Conservation (phyloP, 345 rosid genomes). For the Eutrema yunnanense region DNA sequence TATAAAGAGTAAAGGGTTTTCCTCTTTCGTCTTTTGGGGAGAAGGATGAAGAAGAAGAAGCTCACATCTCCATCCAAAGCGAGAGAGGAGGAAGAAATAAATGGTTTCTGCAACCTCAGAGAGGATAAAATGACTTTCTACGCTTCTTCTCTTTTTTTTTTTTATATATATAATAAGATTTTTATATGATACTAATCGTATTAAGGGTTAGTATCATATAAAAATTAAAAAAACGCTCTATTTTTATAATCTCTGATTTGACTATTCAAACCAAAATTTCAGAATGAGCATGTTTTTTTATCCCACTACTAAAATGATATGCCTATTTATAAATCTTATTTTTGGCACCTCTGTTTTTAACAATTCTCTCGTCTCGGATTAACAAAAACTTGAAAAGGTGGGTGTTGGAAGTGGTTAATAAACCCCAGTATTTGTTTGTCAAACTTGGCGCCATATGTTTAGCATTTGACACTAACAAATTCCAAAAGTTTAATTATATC, state of each 20-base stretch:
- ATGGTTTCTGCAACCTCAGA: constrained; percentile 31
- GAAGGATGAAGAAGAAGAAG: constrained; percentile 7
- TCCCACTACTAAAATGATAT: not conserved
- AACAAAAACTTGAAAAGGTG: not conserved
- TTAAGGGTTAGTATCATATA: not conserved
- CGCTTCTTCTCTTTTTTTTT: not conserved
- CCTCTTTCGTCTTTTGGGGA: constrained; percentile 15
- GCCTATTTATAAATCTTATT: not conserved
- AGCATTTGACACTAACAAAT: not conserved
- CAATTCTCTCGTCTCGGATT: not conserved
- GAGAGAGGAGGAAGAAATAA: constrained; percentile 34
- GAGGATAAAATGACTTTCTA: constrained; percentile 6
- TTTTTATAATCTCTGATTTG: not conserved
- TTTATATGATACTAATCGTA: no score
- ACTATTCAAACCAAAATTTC: not conserved
- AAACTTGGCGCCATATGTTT: not conserved
- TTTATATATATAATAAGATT: no score
- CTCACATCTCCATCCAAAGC: constrained; percentile 36
- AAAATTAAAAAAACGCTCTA: not conserved
- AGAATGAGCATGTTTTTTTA: not conserved
- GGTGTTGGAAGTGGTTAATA: not conserved
- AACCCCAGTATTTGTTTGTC: not conserved
- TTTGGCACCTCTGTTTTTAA: not conserved
- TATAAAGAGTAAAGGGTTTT: not conserved
- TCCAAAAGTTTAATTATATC: not conserved